Evolutionary conservation across 2,329 filamentous ascomycete genomes (phyloP).

Genomic region (Cladosporium sp.): DNA sequence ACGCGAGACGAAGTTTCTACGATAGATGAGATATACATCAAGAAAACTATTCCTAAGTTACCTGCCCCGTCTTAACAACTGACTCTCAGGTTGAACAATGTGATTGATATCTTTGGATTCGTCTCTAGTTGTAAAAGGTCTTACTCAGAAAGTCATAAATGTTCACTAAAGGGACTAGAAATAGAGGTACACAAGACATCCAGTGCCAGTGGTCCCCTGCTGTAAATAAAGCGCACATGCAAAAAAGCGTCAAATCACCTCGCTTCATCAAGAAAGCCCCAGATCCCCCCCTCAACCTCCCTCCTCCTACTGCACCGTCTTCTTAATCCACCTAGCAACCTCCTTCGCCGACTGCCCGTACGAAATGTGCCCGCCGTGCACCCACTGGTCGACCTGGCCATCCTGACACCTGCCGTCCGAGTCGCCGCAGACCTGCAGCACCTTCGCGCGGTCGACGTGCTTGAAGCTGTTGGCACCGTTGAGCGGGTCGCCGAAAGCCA

Average conservation of each 20-base stretch:
- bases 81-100: no score
- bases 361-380: slow-evolving; percentile 30
- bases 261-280: not conserved
- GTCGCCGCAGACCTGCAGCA: slow-evolving; percentile 30
- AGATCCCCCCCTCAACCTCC: not conserved
- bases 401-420: slow-evolving; percentile 29
- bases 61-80: no score
- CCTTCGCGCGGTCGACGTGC: slow-evolving; percentile 29
- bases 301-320: not conserved
- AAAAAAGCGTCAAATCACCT: not conserved
- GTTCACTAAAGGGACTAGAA: not conserved
- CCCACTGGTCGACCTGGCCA: slow-evolving; percentile 24
- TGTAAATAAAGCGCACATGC: not conserved
- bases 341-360: slow-evolving; percentile 29
- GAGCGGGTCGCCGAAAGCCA: slow-evolving; percentile 35
- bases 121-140: not conserved
- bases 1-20: slow-evolving; percentile 11
- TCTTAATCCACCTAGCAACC: slow-evolving; percentile 30
- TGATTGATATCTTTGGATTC: not conserved
- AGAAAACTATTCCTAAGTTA: not conserved
- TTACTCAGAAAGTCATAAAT: slow-evolving; percentile 8
- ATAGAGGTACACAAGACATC: not conserved
- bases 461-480: slow-evolving; percentile 30
- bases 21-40: slow-evolving; percentile 17
- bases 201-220: not conserved